Conservation (phyloP, 768 basidiomycete species). For the Trichaptum fuscoviolaceum region DNA sequence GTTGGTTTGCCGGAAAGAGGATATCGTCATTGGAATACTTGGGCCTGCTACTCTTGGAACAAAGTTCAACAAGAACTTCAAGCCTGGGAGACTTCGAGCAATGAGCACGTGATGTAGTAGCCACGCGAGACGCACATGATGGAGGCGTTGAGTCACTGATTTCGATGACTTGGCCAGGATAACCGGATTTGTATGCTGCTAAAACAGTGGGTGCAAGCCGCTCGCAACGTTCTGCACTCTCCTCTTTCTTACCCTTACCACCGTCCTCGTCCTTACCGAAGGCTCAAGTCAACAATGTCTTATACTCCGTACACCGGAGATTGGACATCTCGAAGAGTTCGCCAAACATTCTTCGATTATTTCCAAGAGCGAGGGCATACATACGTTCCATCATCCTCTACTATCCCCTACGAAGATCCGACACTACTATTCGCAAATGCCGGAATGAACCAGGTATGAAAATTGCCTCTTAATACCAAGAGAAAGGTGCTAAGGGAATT, state of each 20-base stretch:
- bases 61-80: too few relatives aligned
- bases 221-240: not conserved
- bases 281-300: not conserved
- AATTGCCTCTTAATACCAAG: not conserved
- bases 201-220: not conserved
- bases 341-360: constrained; percentile 88
- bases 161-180: not conserved
- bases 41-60: too few relatives aligned
- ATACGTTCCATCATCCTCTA: constrained; percentile 86
- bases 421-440: constrained; percentile 98
- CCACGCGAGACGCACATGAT: not conserved
- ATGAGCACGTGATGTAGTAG: too few relatives aligned
- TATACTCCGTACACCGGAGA: not conserved
- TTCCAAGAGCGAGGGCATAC: constrained; percentile 78
- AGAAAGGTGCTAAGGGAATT: not conserved
- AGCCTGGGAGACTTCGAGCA: too few relatives aligned
- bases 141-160: not conserved
- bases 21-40: too few relatives aligned
- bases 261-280: not conserved
- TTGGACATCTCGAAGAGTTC: constrained; percentile 81
- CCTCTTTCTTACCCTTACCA: not conserved
- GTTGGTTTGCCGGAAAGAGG: too few relatives aligned
- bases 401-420: constrained; percentile 96
- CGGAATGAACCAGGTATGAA: constrained; percentile 85
- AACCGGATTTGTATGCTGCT: not conserved